phyloP scores from a whole-genome alignment of 1,284 basidiomycete species.

The Ustilago tritici region DNA sequence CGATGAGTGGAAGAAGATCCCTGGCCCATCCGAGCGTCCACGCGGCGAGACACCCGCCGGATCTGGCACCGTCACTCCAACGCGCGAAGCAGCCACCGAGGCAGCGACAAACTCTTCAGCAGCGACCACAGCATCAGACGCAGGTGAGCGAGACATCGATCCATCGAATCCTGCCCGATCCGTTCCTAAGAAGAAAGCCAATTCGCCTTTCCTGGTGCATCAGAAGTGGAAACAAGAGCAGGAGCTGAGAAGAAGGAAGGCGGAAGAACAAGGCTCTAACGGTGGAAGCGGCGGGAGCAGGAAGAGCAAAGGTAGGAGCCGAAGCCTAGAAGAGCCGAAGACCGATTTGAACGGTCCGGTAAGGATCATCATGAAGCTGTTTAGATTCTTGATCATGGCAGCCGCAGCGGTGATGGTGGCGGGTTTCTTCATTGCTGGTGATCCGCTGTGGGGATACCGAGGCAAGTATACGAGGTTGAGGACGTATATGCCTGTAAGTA shows the following conservation, averaged over 20 bases:
- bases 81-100: slow-evolving; percentile 27
- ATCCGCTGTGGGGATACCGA: slow-evolving; percentile 65
- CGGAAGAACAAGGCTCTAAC: slow-evolving; percentile 36
- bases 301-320: not conserved
- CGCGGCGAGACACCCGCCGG: slow-evolving; percentile 49
- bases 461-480: slow-evolving; percentile 62
- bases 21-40: slow-evolving; percentile 46
- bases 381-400: slow-evolving; percentile 39
- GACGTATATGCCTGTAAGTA: slow-evolving; percentile 64
- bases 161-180: slow-evolving; percentile 58
- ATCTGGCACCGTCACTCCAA: slow-evolving; percentile 49
- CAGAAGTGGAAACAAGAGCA: slow-evolving; percentile 61
- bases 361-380: slow-evolving; percentile 17
- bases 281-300: slow-evolving; percentile 11
- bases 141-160: slow-evolving; percentile 62
- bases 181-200: slow-evolving; percentile 65
- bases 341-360: slow-evolving; percentile 35
- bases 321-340: slow-evolving; percentile 18
- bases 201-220: slow-evolving; percentile 63
- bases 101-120: not conserved
- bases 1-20: slow-evolving; percentile 43
- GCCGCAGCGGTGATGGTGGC: slow-evolving; percentile 32
- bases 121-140: slow-evolving; percentile 16
- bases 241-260: slow-evolving; percentile 47
- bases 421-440: slow-evolving; percentile 60